Evolutionary conservation across 768 basidiomycete species (phyloP), one percentile per base, ranked within the genome.

Genomic region (Tephrocybe sp.): DNA sequence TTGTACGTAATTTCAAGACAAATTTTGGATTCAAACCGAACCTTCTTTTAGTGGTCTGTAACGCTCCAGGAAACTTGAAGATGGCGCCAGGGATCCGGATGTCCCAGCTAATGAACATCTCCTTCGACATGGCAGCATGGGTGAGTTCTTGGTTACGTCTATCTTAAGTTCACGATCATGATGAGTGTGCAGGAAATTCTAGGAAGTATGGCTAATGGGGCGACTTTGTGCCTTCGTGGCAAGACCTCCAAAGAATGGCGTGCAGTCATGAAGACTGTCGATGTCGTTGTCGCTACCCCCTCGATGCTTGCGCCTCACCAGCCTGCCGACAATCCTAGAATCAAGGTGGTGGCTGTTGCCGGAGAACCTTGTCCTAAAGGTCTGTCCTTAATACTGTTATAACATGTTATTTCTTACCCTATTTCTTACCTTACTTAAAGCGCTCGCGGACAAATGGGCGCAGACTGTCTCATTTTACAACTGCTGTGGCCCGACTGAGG

Each of bases 91-190:
- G 82, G 12, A 57, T 73, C 25, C 73, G 78, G 11, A 79, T 83
- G 9, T 74, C 80, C 5, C 83, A 85, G 59, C 62, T 83, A 27
- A 73, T 83, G 67, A 83, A 83, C 54, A 76, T 85, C 35, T 77
- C 82, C 2, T 85, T 83, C 57, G 83, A 83, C 55, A 82, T 85
- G 79, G 79, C 78, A 27, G 79, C 79, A 15, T 85, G 83, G 83
- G 79, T 69, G n/a, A 53, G 2, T 18, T 38, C 19, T 30, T 16
- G 34, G 18, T 35, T 37, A 28, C 25, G 5, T 48, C 19, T 25
- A 16, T 15, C 15, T 21, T 8, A 67, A 22, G 73, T 4, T 76
- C 72, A 70, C 70, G 46, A 16, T 36, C 45, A 49, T 48, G 73
- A 74, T 66, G 64, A 65, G n/a, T n/a, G n/a, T 40, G 65, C 69